phyloP scores from a whole-genome alignment of 2,329 filamentous ascomycete genomes.

The Simplicillium aogashimaense region DNA sequence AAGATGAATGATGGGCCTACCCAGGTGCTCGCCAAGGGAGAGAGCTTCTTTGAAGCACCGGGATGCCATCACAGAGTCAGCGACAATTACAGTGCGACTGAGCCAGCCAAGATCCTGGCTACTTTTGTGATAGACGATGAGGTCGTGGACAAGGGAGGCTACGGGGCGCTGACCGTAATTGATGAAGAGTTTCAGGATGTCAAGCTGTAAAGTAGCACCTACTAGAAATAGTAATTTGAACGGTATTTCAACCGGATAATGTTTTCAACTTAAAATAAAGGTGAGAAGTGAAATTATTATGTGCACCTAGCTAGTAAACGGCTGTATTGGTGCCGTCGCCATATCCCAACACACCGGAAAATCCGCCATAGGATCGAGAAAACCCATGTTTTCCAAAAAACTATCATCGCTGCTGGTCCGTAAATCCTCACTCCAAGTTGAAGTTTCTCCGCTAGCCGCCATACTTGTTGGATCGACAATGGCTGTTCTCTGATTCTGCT shows the following conservation, averaged over 20 bases:
- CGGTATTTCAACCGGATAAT: no score
- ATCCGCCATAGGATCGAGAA: no score
- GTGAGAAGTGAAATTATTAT: no score
- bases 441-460: no score
- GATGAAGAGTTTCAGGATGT: constrained; percentile 10
- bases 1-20: constrained; percentile 13
- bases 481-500: neutral
- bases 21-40: constrained; percentile 10
- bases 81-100: constrained; percentile 10
- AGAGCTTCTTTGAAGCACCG: constrained; percentile 12
- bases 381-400: no score
- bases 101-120: constrained; percentile 8
- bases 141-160: constrained; percentile 9
- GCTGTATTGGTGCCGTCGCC: no score
- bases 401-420: no score
- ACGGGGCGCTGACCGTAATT: constrained; percentile 8
- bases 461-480: neutral
- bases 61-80: constrained; percentile 13
- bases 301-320: no score
- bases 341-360: no score
- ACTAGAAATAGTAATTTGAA: no score
- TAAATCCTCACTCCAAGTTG: no score
- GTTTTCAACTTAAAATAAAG: no score
- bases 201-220: constrained; percentile 1
- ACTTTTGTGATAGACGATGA: constrained; percentile 10